A percentile compares a stretch with the other conserved stretches of the same genome.
Evolutionary conservation across 768 basidiomycete genomes (phyloP).

Genomic region (Butyriboletus loyo): DNA sequence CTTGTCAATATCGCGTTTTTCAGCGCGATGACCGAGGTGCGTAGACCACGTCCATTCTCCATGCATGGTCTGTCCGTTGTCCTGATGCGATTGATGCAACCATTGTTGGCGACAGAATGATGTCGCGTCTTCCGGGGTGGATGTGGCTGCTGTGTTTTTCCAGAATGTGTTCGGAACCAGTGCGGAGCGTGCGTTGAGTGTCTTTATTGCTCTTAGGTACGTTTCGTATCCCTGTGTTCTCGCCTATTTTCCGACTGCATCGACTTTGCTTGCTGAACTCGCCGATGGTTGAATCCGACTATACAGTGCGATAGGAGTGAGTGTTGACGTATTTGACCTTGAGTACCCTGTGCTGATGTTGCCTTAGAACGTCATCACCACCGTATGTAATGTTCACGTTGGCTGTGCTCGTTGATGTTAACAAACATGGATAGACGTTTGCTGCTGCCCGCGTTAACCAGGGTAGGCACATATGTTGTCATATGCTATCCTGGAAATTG

Average conservation of each 20-base stretch:
- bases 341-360: not conserved
- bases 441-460: conserved; percentile 52
- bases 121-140: conserved; percentile 47
- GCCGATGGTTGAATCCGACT: not conserved
- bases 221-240: not conserved
- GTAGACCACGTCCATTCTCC: not conserved
- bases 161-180: conserved; percentile 51
- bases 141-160: conserved; percentile 62
- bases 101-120: conserved; percentile 31
- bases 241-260: not conserved
- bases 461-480: conserved; percentile 22
- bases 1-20: conserved; percentile 61
- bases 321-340: not conserved
- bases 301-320: conserved; percentile 36
- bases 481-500: not conserved
- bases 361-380: conserved; percentile 31
- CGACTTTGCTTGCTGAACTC: not conserved
- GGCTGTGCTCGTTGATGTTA: not conserved
- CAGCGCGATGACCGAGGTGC: conserved; percentile 31
- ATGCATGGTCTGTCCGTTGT: not conserved
- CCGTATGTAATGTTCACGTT: conserved; percentile 16
- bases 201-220: conserved; percentile 56
- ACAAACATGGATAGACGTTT: conserved; percentile 40
- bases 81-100: not conserved
- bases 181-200: conserved; percentile 54